phyloP scores from a whole-genome alignment of 2,329 filamentous ascomycete species.

The Fusarium phyllophilum region DNA sequence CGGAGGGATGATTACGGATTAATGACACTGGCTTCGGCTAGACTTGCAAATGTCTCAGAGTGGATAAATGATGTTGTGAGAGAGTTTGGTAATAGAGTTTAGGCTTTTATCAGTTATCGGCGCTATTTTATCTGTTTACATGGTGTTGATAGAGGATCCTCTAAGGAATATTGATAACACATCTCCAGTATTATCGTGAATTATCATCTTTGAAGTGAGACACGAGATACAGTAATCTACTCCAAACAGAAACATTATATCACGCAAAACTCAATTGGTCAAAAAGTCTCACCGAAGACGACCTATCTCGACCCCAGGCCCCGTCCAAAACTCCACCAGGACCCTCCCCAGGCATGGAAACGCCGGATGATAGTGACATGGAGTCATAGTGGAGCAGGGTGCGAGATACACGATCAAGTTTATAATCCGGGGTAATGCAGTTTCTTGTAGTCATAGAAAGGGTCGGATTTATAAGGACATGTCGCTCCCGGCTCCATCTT shows the following conservation, averaged over 20 bases:
- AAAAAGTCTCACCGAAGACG: background rate
- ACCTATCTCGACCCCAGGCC: background rate
- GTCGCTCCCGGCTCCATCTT: conserved; percentile 15
- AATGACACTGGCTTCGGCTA: background rate
- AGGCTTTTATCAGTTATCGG: background rate
- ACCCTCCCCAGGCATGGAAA: background rate
- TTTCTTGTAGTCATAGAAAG: conserved; percentile 27
- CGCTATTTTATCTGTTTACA: background rate
- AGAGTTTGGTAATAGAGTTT: background rate
- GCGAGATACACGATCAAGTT: conserved; percentile 22
- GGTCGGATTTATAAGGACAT: conserved; percentile 10
- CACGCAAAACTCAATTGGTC: background rate
- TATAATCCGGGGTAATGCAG: conserved; percentile 29
- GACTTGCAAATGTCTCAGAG: background rate
- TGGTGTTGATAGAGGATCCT: background rate
- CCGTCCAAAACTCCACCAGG: background rate
- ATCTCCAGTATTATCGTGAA: background rate
- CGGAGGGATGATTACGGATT: background rate
- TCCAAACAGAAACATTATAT: background rate
- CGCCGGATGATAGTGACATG: conserved; percentile 15
- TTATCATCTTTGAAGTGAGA: fast-evolving
- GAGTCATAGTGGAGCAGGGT: conserved; percentile 7
- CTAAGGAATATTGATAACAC: background rate
- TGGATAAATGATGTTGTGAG: background rate
- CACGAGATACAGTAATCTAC: background rate